Evolutionary conservation across 2,329 filamentous ascomycete genomes (phyloP).

Genomic region (Neonectria sp.): DNA sequence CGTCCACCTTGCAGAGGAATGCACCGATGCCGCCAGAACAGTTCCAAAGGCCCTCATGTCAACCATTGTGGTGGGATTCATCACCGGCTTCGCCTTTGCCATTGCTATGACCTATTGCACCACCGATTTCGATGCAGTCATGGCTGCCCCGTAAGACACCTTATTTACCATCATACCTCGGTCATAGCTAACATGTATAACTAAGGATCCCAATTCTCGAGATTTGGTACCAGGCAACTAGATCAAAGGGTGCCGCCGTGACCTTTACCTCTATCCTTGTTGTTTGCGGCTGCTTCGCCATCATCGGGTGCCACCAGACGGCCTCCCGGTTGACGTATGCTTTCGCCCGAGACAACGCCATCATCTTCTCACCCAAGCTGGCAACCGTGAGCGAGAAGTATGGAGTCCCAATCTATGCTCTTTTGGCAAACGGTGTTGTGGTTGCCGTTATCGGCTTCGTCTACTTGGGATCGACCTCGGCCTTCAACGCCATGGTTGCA

Average conservation of each 20-base stretch:
- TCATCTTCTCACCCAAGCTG: conserved; percentile 22
- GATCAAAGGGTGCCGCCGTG: conserved; percentile 19
- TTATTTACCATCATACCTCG: no score
- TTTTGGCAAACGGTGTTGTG: conserved; percentile 22
- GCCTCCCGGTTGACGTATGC: conserved; percentile 39
- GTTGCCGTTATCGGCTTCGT: conserved; percentile 28
- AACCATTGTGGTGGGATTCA: conserved; percentile 52
- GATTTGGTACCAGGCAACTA: conserved; percentile 27
- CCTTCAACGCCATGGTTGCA: conserved; percentile 33
- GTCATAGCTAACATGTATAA: not conserved
- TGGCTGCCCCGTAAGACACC: conserved; percentile 18
- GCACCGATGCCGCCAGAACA: conserved; percentile 46
- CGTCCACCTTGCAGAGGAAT: conserved; percentile 57
- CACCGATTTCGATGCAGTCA: conserved; percentile 38
- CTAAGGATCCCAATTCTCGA: conserved; percentile 21
- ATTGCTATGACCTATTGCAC: conserved; percentile 48
- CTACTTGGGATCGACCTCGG: conserved; percentile 30
- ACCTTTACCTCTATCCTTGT: conserved; percentile 25
- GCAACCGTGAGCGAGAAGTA: conserved; percentile 13
- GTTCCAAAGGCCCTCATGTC: conserved; percentile 53
- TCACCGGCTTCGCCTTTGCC: conserved; percentile 51
- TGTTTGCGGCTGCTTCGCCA: conserved; percentile 33
- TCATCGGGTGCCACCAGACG: conserved; percentile 33
- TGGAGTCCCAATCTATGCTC: conserved; percentile 22
- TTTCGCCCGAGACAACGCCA: conserved; percentile 36